phyloP scores from a whole-genome alignment of 768 basidiomycete genomes.

The Leucosporidium creatinivorum region DNA sequence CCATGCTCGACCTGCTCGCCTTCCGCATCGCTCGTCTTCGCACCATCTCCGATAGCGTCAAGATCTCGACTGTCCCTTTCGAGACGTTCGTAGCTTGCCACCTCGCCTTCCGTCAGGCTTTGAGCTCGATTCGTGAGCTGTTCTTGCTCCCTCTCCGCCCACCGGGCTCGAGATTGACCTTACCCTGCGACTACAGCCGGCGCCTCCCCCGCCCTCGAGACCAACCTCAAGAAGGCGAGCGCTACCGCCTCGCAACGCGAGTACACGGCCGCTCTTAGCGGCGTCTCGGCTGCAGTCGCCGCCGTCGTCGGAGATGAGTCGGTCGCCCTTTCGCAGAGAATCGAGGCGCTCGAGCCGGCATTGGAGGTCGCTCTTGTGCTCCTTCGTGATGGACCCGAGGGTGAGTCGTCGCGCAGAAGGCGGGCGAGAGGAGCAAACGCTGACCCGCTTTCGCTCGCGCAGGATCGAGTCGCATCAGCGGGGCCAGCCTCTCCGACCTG shows the following conservation, averaged over 20 bases:
- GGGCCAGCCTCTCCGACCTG: slow-evolving; percentile 14
- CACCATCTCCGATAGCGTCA: neutral
- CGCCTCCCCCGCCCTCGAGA: slow-evolving; percentile 1
- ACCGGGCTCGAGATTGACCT: neutral
- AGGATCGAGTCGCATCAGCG: slow-evolving; percentile 24
- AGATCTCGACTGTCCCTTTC: neutral
- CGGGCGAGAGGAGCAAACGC: no score
- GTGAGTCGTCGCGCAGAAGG: neutral
- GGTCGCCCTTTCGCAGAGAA: neutral
- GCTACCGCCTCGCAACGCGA: neutral
- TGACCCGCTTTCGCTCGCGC: neutral
- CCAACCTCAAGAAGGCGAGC: neutral
- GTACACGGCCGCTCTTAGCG: slow-evolving; percentile 2
- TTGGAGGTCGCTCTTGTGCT: slow-evolving; percentile 10
- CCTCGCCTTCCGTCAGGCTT: slow-evolving; percentile 9
- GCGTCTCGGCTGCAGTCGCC: slow-evolving; percentile 1
- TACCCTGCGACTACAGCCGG: neutral
- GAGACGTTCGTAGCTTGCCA: slow-evolving; percentile 17
- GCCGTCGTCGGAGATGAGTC: neutral
- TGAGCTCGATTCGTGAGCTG: neutral
- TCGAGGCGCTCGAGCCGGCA: neutral
- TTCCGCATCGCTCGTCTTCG: slow-evolving; percentile 11
- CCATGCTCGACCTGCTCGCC: slow-evolving; percentile 13
- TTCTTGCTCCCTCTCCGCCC: neutral
- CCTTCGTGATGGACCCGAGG: slow-evolving; percentile 21